Percentiles rank a stretch among this genome's conserved stretches.
Conservation (phyloP, 192 early-diverging fungal species). For the Cladochytrium replicatum region DNA sequence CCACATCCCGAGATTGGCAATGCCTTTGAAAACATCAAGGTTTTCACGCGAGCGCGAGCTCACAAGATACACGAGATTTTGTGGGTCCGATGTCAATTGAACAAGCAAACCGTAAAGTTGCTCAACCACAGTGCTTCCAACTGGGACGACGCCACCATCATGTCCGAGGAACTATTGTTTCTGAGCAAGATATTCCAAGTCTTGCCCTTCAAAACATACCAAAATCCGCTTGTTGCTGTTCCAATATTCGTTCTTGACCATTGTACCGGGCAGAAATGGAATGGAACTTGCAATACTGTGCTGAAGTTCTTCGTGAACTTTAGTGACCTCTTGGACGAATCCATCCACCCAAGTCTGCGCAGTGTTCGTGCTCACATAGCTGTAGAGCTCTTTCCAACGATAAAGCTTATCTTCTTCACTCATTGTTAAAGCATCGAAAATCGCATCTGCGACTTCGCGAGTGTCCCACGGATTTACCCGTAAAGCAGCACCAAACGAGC, state of each 20-base stretch:
- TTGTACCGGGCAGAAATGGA: conserved; percentile 20
- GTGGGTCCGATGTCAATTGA: conserved; percentile 17
- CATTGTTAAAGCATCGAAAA: conserved; percentile 34
- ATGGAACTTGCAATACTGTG: conserved; percentile 25
- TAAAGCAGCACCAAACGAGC: conserved; percentile 42
- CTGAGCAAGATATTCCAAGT: no score
- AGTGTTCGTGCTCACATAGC: conserved; percentile 28
- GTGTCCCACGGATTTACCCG: conserved; percentile 50
- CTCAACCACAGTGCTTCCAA: conserved; percentile 3
- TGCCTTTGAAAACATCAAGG: conserved; percentile 23
- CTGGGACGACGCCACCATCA: conserved; percentile 20
- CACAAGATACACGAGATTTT: conserved; percentile 39
- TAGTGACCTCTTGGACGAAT: conserved; percentile 26
- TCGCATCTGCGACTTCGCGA: conserved; percentile 31
- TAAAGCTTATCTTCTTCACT: conserved; percentile 30
- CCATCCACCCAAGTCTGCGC: conserved; percentile 36
- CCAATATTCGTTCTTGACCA: conserved; percentile 18
- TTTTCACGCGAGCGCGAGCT: conserved; percentile 23
- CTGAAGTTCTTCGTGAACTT: conserved; percentile 25
- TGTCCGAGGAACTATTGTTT: conserved; percentile 42
- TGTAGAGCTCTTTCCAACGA: conserved; percentile 38
- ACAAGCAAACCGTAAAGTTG: conserved; percentile 8
- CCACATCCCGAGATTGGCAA: conserved; percentile 35
- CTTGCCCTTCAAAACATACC: conserved; percentile 17
- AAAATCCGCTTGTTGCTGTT: conserved; percentile 24